These are phyloP conservation scores for Phylloporus arenicola DNA, from an alignment of 768 basidiomycete species.

Conservation along the genomic window DNA sequence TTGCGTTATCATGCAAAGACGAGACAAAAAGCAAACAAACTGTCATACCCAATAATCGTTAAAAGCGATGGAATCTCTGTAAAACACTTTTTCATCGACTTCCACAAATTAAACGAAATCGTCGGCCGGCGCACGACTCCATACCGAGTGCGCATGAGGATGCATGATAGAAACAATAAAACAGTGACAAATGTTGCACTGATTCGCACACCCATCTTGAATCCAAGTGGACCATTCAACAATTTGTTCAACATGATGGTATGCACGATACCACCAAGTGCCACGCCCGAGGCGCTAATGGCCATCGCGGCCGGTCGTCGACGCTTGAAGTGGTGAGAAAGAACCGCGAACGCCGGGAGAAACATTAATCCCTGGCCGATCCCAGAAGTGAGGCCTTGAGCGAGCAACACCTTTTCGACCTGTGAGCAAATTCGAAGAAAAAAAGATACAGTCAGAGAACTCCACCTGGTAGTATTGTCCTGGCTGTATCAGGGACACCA, in stretches of 20 bases:
- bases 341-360: slow-evolving; percentile 38
- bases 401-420: slow-evolving; percentile 34
- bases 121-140: neutral
- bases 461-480: slow-evolving; percentile 13
- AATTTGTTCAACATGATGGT: slow-evolving; percentile 56
- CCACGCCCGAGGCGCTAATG: slow-evolving; percentile 41
- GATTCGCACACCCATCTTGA: slow-evolving; percentile 35
- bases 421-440: neutral
- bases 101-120: slow-evolving; percentile 10
- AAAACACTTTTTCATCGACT: slow-evolving; percentile 19
- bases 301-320: slow-evolving; percentile 41
- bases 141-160: slow-evolving; percentile 34
- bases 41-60: neutral
- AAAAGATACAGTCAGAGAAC: neutral
- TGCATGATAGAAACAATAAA: slow-evolving; percentile 34
- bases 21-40: neutral
- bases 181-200: slow-evolving; percentile 37
- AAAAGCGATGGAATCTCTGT: slow-evolving; percentile 22
- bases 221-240: slow-evolving; percentile 40
- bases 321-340: slow-evolving; percentile 42
- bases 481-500: slow-evolving; percentile 33
- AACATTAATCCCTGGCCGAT: slow-evolving; percentile 41
- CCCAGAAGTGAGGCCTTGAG: slow-evolving; percentile 41
- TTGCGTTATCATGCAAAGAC: neutral
- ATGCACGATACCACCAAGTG: slow-evolving; percentile 51